phyloP scores from a whole-genome alignment of 441 rosid species.

The Euphorbia corollata region DNA sequence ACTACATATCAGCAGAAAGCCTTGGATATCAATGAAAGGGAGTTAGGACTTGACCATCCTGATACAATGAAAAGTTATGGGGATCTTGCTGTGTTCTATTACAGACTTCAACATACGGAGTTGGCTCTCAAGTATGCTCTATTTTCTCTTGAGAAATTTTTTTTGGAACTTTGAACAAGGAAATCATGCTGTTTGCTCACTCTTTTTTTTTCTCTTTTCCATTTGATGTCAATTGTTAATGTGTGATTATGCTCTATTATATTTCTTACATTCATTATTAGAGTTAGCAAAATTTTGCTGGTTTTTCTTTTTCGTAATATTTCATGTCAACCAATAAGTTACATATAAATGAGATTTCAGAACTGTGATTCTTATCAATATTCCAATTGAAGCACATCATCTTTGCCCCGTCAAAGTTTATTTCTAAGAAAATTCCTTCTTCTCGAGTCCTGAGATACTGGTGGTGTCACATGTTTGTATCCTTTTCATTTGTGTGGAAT shows the following conservation, averaged over 20 bases:
- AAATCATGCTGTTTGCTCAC: background rate
- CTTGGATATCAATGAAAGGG: conserved; percentile 89
- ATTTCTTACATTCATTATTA: conserved; percentile 1
- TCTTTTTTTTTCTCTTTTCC: background rate
- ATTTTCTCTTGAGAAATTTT: conserved; percentile 4
- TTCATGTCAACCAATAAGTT: conserved; percentile 3
- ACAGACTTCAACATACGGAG: conserved; percentile 68
- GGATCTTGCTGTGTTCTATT: conserved; percentile 65
- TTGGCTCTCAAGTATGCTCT: conserved; percentile 55
- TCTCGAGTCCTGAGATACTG: background rate
- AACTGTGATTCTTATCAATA: background rate
- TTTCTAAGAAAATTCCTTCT: background rate
- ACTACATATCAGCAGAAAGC: conserved; percentile 89
- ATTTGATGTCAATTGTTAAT: background rate
- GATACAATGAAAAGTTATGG: conserved; percentile 75
- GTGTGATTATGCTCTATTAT: background rate
- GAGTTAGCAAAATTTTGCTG: background rate
- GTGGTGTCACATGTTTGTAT: conserved; percentile 4
- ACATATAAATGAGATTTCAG: background rate
- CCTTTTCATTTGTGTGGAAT: background rate
- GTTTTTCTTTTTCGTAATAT: background rate
- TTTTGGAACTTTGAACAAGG: background rate
- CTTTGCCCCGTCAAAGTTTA: background rate
- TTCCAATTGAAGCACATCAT: conserved; percentile 1
- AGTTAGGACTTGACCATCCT: conserved; percentile 91